Evolutionary conservation across 2,329 filamentous ascomycete species (phyloP).

Genomic region (Colletotrichum lini): DNA sequence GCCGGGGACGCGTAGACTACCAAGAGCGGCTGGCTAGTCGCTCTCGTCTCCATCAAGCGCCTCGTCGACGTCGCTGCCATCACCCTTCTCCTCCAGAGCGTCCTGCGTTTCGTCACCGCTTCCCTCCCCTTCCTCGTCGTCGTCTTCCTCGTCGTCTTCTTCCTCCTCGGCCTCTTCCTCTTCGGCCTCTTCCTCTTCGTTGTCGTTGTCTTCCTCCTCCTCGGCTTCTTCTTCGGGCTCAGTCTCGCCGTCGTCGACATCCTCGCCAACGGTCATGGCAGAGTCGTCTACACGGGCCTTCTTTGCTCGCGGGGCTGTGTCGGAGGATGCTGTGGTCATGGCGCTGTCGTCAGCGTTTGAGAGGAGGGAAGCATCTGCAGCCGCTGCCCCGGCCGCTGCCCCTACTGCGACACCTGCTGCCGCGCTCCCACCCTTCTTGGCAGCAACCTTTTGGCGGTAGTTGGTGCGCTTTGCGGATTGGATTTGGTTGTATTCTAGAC

Average conservation of each 20-base stretch:
- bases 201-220: slow-evolving; percentile 61
- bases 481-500: slow-evolving; percentile 77
- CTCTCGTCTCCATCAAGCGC: slow-evolving; percentile 75
- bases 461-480: slow-evolving; percentile 82
- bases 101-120: slow-evolving; percentile 70
- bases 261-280: slow-evolving; percentile 51
- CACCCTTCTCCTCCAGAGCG: slow-evolving; percentile 63
- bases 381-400: slow-evolving; percentile 56
- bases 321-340: slow-evolving; percentile 47
- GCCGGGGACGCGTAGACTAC: background rate
- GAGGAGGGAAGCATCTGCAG: slow-evolving; percentile 50
- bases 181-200: slow-evolving; percentile 57
- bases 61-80: slow-evolving; percentile 69
- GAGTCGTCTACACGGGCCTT: slow-evolving; percentile 64
- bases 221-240: slow-evolving; percentile 63
- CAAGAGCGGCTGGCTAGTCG: slow-evolving; percentile 55
- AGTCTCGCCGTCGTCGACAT: slow-evolving; percentile 58
- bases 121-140: slow-evolving; percentile 65
- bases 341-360: slow-evolving; percentile 51
- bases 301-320: slow-evolving; percentile 57
- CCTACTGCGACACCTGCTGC: slow-evolving; percentile 41
- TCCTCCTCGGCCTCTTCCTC: slow-evolving; percentile 61
- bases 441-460: slow-evolving; percentile 79
- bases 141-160: slow-evolving; percentile 60
- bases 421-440: slow-evolving; percentile 65